A percentile compares a stretch with the other conserved stretches of the same genome.
These are phyloP conservation scores for Emericellopsis atlantica DNA, from an alignment of 2,329 filamentous ascomycete species.

Conservation along the genomic window DNA sequence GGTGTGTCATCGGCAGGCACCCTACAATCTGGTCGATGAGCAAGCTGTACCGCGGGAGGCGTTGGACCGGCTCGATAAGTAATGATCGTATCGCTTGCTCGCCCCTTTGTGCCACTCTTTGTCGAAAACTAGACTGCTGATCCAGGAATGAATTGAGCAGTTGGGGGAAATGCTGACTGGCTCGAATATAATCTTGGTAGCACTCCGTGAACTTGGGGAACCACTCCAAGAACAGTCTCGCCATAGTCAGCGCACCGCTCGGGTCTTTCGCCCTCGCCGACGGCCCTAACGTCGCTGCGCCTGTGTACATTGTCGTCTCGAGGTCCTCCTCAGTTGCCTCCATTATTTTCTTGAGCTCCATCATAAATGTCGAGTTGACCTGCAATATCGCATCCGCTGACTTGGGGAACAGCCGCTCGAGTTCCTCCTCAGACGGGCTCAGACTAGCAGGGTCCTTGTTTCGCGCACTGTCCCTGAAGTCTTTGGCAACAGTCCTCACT, in stretches of 20 bases:
- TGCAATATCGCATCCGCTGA: conserved; percentile 71
- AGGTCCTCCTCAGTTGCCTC: conserved; percentile 80
- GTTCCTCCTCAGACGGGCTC: conserved; percentile 59
- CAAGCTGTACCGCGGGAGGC: conserved; percentile 85
- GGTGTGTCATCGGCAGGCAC: conserved; percentile 74
- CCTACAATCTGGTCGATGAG: conserved; percentile 92
- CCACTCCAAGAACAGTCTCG: conserved; percentile 76
- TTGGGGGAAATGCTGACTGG: conserved; percentile 76
- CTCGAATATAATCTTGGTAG: conserved; percentile 86
- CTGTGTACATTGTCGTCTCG: conserved; percentile 37
- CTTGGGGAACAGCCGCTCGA: conserved; percentile 68
- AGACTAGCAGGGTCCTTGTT: conserved; percentile 44
- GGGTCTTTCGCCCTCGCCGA: conserved; percentile 46
- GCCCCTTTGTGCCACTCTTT: conserved; percentile 67
- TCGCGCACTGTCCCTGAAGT: conserved; percentile 62
- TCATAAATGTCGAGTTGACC: conserved; percentile 70
- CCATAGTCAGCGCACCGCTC: conserved; percentile 66
- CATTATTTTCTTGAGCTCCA: conserved; percentile 62
- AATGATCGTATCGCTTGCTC: conserved; percentile 85
- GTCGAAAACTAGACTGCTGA: conserved; percentile 70
- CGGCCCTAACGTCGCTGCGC: conserved; percentile 26
- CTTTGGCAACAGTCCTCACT: conserved; percentile 66
- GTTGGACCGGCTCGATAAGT: conserved; percentile 91
- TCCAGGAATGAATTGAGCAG: conserved; percentile 70
- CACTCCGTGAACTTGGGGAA: conserved; percentile 85